A percentile compares a stretch with the other conserved stretches of the same genome.
phyloP scores from a whole-genome alignment of 176 grass and related monocot species.

The Oryza glaberrima region DNA sequence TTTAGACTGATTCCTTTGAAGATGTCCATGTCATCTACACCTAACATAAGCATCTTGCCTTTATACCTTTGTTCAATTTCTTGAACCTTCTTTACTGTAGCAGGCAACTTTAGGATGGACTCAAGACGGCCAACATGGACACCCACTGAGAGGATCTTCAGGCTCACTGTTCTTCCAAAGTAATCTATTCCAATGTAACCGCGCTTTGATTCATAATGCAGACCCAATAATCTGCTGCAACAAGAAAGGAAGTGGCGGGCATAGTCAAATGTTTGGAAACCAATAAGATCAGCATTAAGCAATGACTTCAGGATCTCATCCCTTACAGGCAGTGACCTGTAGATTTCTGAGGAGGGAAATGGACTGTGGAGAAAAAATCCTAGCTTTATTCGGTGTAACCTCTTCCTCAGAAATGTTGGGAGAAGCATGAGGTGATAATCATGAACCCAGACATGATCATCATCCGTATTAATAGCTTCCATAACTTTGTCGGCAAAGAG shows the following conservation, averaged over 20 bases:
- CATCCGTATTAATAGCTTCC: conserved; percentile 93
- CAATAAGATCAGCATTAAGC: conserved; percentile 94
- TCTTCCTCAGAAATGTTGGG: conserved; percentile 87
- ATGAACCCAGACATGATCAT: conserved; percentile 96
- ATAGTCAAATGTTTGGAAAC: conserved; percentile 98
- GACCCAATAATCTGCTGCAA: conserved; percentile 83
- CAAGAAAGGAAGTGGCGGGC: conserved; percentile 91
- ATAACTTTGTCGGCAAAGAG: conserved; percentile 90
- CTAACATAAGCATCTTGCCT: conserved; percentile 70
- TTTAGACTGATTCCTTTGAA: conserved; percentile 95
- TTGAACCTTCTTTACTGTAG: conserved; percentile 65
- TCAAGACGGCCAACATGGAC: conserved; percentile 74
- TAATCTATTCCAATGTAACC: conserved; percentile 93
- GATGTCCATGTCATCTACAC: conserved; percentile 90
- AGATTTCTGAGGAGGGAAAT: conserved; percentile 89
- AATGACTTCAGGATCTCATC: conserved; percentile 90
- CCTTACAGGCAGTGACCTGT: conserved; percentile 88
- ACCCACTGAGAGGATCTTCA: conserved; percentile 92
- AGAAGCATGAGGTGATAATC: conserved; percentile 99
- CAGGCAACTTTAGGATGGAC: conserved; percentile 70
- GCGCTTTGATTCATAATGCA: conserved; percentile 88
- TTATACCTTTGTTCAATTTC: conserved; percentile 78
- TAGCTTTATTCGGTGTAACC: conserved; percentile 74
- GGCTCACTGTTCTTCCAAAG: conserved; percentile 75
- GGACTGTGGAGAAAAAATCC: conserved; percentile 91